Evolutionary conservation across 208 protist genomes (phyloP).

Genomic region (Trypanosoma vivax): DNA sequence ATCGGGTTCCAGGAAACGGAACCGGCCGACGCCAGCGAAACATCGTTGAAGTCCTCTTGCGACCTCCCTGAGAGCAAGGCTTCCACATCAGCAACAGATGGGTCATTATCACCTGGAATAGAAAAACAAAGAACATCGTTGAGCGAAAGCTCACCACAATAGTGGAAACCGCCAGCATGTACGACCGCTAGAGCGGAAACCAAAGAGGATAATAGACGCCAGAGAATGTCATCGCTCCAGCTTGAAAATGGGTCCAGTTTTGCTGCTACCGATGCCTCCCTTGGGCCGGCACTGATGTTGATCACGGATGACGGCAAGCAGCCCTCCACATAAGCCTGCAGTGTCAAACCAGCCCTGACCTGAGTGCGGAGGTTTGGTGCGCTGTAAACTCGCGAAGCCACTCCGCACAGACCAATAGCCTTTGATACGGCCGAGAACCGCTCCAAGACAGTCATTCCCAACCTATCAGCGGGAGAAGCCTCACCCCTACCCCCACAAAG

Average conservation of each 20-base stretch:
- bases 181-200: conserved; percentile 54
- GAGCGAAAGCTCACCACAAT: conserved; percentile 43
- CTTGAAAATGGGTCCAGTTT: conserved; percentile 18
- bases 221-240: conserved; percentile 76
- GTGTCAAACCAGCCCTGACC: conserved; percentile 16
- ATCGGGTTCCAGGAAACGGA: conserved; percentile 4
- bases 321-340: conserved; percentile 17
- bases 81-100: not conserved
- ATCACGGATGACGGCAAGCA: conserved; percentile 8
- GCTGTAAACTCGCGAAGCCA: conserved; percentile 2
- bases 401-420: conserved; percentile 18
- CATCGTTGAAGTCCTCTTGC: not conserved
- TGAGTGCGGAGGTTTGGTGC: conserved; percentile 4
- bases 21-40: too few species aligned
- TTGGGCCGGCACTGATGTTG: not conserved
- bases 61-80: not conserved
- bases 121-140: conserved; percentile 69
- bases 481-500: not conserved
- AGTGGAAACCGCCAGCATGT: conserved; percentile 62
- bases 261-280: not conserved
- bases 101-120: conserved; percentile 10
- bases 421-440: conserved; percentile 16
- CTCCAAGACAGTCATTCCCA: conserved; percentile 9
- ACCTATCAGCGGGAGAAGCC: not conserved
- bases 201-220: conserved; percentile 57